Base-by-base conservation (phyloP, 2,329 filamentous ascomycete species). In the Davidsoniella virescens region DNA sequence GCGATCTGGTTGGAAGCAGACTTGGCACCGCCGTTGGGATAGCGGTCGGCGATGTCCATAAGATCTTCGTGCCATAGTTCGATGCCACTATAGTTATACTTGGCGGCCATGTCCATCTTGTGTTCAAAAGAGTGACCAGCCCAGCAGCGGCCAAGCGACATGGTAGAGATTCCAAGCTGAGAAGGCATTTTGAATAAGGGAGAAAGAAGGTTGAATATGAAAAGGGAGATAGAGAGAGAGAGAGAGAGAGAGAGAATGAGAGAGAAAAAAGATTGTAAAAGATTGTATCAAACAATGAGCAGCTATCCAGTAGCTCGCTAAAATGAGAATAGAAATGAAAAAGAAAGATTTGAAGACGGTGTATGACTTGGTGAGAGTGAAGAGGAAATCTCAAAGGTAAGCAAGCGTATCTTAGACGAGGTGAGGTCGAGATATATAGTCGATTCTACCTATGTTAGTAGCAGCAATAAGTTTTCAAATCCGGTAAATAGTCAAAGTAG, bases 1-100 rank as follows among this genome's bases (percentile, higher is more conserved):
- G 66, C 59, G 17, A 83, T 57, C 38, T 79, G 69, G 56, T 70
- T 70, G 12, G 64, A 57, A 10, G 54, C 50, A 10, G 60, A 55
- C 2, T 62, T 64, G 23, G 66, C 59, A 40, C 68, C 68, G 26
- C 47, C 47, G 36, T 40, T 44, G 2, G 67, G 60, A 1, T 71
- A 60, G 1, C 68, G 62, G 57, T 56, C 57, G 23, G 80, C 76
- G 12, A 82, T 59, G 57, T 78, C 76, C 52, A 76, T 67, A 3
- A 90, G 71, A 61, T 90, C 84, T 60, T 90, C 84, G 62, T 82
- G 79, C 67, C 87, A 87, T 17, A 87, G 70, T 61, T 90, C 84
- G 55, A 90, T 75, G 47, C 81, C 82, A 52, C 72, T 63, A 60
- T 86, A 77, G 17, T 78, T 79, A 57, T 82, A 71, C 50, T 70